Evolutionary conservation across 805 yeast species (phyloP).

Genomic region (Wickerhamiella cacticola): DNA sequence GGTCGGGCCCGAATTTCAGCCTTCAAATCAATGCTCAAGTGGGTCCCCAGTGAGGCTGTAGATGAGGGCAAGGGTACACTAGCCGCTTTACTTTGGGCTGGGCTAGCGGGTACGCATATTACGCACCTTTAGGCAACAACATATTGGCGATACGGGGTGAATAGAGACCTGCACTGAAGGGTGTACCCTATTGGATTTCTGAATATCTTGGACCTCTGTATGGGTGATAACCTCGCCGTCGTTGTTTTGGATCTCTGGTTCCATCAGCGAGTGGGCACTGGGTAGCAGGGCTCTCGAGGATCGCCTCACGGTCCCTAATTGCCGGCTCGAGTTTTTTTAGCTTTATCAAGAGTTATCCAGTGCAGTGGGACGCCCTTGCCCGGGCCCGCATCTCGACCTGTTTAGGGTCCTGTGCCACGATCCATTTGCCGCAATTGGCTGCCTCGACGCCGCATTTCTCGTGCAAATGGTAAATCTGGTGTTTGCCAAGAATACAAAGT

Average conservation of each 20-base stretch:
- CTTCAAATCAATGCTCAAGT: slow-evolving; percentile 66
- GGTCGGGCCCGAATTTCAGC: slow-evolving; percentile 76
- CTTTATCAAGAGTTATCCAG: slow-evolving; percentile 38
- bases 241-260: slow-evolving; percentile 41
- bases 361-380: slow-evolving; percentile 53
- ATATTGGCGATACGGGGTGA: slow-evolving; percentile 63
- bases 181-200: slow-evolving; percentile 17
- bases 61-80: slow-evolving; percentile 73
- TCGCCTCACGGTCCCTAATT: slow-evolving; percentile 49
- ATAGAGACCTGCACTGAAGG: slow-evolving; percentile 64
- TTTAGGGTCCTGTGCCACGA: slow-evolving; percentile 64
- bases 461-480: slow-evolving; percentile 44
- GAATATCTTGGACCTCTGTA: slow-evolving; percentile 41
- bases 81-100: slow-evolving; percentile 42
- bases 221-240: slow-evolving; percentile 56
- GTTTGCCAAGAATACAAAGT: slow-evolving; percentile 66
- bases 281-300: slow-evolving; percentile 63
- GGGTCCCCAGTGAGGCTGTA: slow-evolving; percentile 74
- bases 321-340: slow-evolving; percentile 48
- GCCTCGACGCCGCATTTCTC: slow-evolving; percentile 39
- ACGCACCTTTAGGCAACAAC: slow-evolving; percentile 70
- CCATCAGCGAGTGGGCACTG: slow-evolving; percentile 66
- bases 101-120: slow-evolving; percentile 45
- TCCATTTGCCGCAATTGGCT: slow-evolving; percentile 63
- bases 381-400: slow-evolving; percentile 47